phyloP scores from a whole-genome alignment of 1,139 yeast species.

The Spathaspora sp. region DNA sequence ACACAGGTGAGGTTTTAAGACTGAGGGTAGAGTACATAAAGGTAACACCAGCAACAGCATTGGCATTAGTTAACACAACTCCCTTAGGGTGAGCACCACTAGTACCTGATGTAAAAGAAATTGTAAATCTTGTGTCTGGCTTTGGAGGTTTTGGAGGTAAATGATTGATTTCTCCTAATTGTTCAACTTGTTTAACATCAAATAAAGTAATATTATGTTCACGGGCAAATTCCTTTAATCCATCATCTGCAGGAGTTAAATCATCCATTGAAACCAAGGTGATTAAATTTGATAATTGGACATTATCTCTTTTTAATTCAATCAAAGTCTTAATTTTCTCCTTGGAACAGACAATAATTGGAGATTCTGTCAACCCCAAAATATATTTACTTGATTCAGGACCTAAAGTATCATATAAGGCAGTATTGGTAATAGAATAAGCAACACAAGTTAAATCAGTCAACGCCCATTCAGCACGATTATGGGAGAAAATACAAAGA shows the following conservation, averaged over 20 bases:
- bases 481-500: constrained; percentile 35
- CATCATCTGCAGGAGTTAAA: constrained; percentile 24
- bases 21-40: constrained; percentile 21
- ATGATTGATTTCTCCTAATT: constrained; percentile 52
- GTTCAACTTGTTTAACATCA: constrained; percentile 44
- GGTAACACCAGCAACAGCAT: constrained; percentile 51
- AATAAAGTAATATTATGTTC: constrained; percentile 31
- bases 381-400: constrained; percentile 35
- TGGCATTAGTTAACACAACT: constrained; percentile 58
- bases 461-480: constrained; percentile 40
- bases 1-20: constrained; percentile 9
- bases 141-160: constrained; percentile 48
- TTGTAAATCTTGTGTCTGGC: constrained; percentile 57
- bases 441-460: constrained; percentile 38
- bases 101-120: constrained; percentile 78
- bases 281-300: constrained; percentile 29
- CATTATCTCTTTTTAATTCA: constrained; percentile 24
- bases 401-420: constrained; percentile 43
- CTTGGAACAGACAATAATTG: constrained; percentile 34
- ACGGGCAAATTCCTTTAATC: constrained; percentile 22
- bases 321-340: constrained; percentile 31
- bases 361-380: constrained; percentile 33
- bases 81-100: constrained; percentile 73
- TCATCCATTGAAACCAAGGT: constrained; percentile 43
- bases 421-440: constrained; percentile 37